Evolutionary conservation across 805 yeast species (phyloP), one percentile per base, ranked within the genome.

Genomic region (Starmerella apicola): DNA sequence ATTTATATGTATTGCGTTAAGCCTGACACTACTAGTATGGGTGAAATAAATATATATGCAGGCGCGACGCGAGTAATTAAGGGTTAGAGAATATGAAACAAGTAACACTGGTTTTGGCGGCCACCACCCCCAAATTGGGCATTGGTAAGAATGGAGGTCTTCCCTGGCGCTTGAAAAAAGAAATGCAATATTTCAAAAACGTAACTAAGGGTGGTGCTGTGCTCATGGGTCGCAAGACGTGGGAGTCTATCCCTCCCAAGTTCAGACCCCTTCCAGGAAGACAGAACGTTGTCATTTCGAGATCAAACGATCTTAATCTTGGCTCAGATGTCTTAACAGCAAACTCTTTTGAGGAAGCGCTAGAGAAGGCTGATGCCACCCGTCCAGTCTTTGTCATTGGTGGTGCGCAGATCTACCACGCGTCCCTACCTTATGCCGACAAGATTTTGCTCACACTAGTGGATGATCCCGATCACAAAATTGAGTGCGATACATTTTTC

Each of bases 211-310:
- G 61, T n/a, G 42, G 43, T 10, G 46, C 55, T 20, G 97, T 91
- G 12, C 68, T 91, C 3, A 91, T 91, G 98, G 98, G 98, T 12
- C 70, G 96, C 43, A 81, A 77, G 55, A 88, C 97, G 2, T 91
- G 96, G 94, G 91, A 85, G 24, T 81, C 94, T 6, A 86, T 91
- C 24, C 97, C 98, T 0, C 45, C 60, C 1, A 76, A 70, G 55
- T 91, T 84, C 61, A 66, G 94, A 46, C 98, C 98, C 0, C 66
- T 91, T 33, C 77, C 78, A 3, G 73, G 67, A 36, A 68, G 98
- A 42, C 41, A 74, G 21, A 91, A 91, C 57, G 74, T 85, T 12
- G 74, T 91, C 0, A 61, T 91, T 9, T 79, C 94, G 20, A 61
- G 85, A 36, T 55, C 57, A 32, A 32, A 46, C 3, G 16, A 28